Evolutionary conservation across 1,139 yeast genomes (phyloP).

Genomic region (Nakaseomyces sp.): DNA sequence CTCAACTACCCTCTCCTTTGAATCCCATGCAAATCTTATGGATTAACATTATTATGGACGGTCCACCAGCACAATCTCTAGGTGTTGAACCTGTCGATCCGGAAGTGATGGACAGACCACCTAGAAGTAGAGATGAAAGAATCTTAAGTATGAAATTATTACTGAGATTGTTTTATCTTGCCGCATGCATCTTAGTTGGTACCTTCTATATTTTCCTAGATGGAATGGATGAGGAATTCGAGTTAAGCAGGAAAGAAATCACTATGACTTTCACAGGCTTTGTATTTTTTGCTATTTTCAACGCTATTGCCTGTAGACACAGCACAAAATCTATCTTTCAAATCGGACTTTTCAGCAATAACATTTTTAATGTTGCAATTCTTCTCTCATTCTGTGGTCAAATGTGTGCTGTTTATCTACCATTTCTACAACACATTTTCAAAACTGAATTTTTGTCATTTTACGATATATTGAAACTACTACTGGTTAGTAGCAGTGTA

Average conservation of each 20-base stretch:
- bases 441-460: slow-evolving; percentile 81
- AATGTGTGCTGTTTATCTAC: slow-evolving; percentile 80
- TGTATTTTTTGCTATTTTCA: slow-evolving; percentile 92
- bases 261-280: slow-evolving; percentile 96
- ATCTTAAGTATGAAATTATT: slow-evolving; percentile 63
- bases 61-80: slow-evolving; percentile 94
- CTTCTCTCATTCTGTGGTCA: slow-evolving; percentile 80
- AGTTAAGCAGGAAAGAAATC: slow-evolving; percentile 82
- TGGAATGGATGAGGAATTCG: slow-evolving; percentile 67
- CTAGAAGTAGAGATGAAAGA: slow-evolving; percentile 73
- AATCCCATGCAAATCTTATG: slow-evolving; percentile 96
- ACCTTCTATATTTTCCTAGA: slow-evolving; percentile 74
- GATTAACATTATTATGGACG: slow-evolving; percentile 96
- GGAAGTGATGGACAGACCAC: slow-evolving; percentile 91
- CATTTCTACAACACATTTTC: slow-evolving; percentile 81
- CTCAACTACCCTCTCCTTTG: slow-evolving; percentile 82
- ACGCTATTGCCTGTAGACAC: slow-evolving; percentile 86
- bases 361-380: slow-evolving; percentile 87
- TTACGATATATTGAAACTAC: slow-evolving; percentile 55
- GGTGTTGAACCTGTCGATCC: slow-evolving; percentile 96
- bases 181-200: slow-evolving; percentile 62
- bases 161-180: slow-evolving; percentile 64
- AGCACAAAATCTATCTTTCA: slow-evolving; percentile 70
- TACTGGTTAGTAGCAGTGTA: slow-evolving; percentile 63
- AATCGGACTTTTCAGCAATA: slow-evolving; percentile 61